A percentile compares a stretch with the other conserved stretches of the same genome.
Evolutionary conservation across 768 basidiomycete species (phyloP).

Genomic region (Mycena latifolia): DNA sequence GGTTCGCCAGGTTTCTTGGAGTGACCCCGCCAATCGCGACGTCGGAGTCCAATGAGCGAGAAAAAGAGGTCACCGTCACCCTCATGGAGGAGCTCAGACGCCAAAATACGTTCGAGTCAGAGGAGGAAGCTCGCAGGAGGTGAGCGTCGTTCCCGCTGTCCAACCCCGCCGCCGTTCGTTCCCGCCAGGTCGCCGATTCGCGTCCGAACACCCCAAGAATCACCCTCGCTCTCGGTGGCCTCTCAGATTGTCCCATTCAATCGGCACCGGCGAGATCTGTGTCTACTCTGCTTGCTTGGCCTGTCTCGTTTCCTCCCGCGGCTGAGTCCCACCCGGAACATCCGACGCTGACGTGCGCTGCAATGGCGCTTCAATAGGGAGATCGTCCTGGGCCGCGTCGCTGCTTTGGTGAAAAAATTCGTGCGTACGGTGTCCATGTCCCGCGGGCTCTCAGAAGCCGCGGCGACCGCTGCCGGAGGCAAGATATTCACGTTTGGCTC

Average conservation of each 20-base stretch:
- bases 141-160: conserved; percentile 52
- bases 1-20: conserved; percentile 70
- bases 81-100: conserved; percentile 92
- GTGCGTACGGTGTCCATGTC: conserved; percentile 85
- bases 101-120: conserved; percentile 90
- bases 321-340: background rate
- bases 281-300: conserved; percentile 6
- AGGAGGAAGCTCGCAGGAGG: conserved; percentile 91
- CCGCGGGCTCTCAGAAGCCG: conserved; percentile 87
- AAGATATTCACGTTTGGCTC: conserved; percentile 99
- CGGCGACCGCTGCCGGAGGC: conserved; percentile 92
- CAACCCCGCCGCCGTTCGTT: conserved; percentile 11
- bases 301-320: conserved; percentile 16
- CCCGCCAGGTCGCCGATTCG: conserved; percentile 25
- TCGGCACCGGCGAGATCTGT: conserved; percentile 10
- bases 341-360: conserved; percentile 30
- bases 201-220: conserved; percentile 14
- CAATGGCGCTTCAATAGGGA: conserved; percentile 69
- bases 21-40: conserved; percentile 91
- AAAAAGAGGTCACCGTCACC: conserved; percentile 85
- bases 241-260: conserved; percentile 3
- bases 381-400: conserved; percentile 90
- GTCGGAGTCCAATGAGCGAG: conserved; percentile 77
- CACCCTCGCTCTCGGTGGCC: conserved; percentile 16
- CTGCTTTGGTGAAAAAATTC: conserved; percentile 92